Conservation (phyloP, 2,329 filamentous ascomycete species). For the Dothistroma pini region DNA sequence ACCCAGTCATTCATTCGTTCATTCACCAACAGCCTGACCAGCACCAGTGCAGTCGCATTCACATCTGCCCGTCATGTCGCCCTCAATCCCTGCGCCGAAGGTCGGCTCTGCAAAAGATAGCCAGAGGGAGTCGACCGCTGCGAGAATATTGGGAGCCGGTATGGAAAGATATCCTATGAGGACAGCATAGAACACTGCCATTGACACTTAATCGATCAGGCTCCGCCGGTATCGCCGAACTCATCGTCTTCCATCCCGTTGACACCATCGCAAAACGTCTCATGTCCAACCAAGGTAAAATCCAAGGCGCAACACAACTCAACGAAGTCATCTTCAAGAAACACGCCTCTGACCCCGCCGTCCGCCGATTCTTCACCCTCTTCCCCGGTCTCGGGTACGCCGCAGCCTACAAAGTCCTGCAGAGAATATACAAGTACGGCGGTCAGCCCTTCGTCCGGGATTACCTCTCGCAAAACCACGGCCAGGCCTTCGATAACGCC, state of each 20-base stretch:
- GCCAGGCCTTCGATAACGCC: constrained; percentile 75
- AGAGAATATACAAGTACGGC: constrained; percentile 98
- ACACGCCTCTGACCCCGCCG: constrained; percentile 66
- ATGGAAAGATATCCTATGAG: constrained; percentile 28
- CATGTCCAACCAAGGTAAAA: constrained; percentile 93
- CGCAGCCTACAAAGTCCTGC: constrained; percentile 95
- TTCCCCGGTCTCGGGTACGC: constrained; percentile 98
- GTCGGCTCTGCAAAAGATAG: constrained; percentile 38
- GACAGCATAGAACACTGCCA: not conserved
- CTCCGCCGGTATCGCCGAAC: constrained; percentile 86
- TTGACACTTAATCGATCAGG: constrained; percentile 50
- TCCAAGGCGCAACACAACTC: constrained; percentile 60
- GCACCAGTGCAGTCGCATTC: not conserved
- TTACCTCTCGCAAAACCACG: constrained; percentile 76
- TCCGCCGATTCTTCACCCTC: constrained; percentile 84
- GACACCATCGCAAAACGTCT: constrained; percentile 98
- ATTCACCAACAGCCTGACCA: not conserved
- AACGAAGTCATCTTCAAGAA: constrained; percentile 95
- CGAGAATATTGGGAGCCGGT: constrained; percentile 91
- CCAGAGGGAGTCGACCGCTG: constrained; percentile 85
- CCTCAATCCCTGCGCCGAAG: constrained; percentile 26
- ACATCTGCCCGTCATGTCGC: constrained; percentile 23
- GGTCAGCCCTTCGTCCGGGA: constrained; percentile 94
- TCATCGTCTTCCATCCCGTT: constrained; percentile 91
- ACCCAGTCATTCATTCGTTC: not conserved